Base-by-base conservation (phyloP, 192 early-diverging fungal species). In the Dissophora globulifera region DNA sequence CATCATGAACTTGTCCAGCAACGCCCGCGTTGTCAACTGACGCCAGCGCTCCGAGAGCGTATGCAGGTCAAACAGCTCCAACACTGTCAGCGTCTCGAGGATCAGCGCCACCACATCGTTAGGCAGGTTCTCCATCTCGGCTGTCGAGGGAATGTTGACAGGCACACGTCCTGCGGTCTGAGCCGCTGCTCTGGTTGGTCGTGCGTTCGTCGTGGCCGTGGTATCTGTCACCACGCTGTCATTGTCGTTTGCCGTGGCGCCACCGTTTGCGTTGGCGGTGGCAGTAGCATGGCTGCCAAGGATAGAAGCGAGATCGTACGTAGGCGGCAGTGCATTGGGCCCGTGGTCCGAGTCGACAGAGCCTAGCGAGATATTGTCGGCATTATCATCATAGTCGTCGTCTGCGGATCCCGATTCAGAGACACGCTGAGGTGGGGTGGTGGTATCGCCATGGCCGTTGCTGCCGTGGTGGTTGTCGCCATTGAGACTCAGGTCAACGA, bases 81-180 rank as follows among this genome's bases (percentile, higher is more conserved):
- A 62, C 17, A 69, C 58, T 0, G 71, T 66, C 42, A 69, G 50
- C 30, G 61, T 75, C 56, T 78, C 80, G 16, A 81, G 63, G 16
- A 81, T 78, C 48, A 58, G 30, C 4, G 68, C 66, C 0, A 81
- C 57, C 15, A 81, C 65, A 23, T 81, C 71, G 46, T 71, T 74
- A 10, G 80, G 80, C 19, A 81, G 32, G 50, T 75, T 69, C 48
- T 78, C 68, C 80, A 81, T 81, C 62, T 76, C 71, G 30, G 71
- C 71, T 1, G 53, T 64, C 8, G 70, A 63, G 10, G 66, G 79
- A 25, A 68, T 46, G 25, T 69, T 55, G 53, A 47, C 35, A 10
- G 75, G 75, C 3, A 75, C 43, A 15, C 71, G 71, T 1, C 56
- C 51, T 4, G 32, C 32, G 15, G 50, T 70, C 31, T 25, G 20